phyloP scores from a whole-genome alignment of 1,284 basidiomycete genomes.

The Irpex rosettiformis region DNA sequence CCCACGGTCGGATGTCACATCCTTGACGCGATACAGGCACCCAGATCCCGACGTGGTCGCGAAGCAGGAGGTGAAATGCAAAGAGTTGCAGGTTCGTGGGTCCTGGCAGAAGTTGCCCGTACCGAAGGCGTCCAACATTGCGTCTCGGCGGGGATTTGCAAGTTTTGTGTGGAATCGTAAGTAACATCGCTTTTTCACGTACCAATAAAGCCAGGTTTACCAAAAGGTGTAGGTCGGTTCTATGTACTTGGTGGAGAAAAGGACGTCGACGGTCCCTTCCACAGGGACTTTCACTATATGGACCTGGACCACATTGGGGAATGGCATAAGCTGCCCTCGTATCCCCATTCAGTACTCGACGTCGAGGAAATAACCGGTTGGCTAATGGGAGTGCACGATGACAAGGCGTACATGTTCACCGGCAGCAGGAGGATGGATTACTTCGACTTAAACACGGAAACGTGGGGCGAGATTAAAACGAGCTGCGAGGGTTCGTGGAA shows the following conservation, averaged over 20 bases:
- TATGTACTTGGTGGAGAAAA: conserved; percentile 27
- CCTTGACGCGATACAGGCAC: conserved; percentile 10
- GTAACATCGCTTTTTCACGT: conserved; percentile 5
- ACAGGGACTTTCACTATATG: conserved; percentile 30
- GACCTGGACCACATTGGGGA: conserved; percentile 22
- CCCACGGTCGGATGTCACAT: not conserved
- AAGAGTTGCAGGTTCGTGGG: conserved; percentile 22
- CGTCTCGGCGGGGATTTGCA: conserved; percentile 20
- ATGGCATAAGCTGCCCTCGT: conserved; percentile 32
- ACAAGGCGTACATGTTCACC: conserved; percentile 33
- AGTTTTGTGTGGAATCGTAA: conserved; percentile 22
- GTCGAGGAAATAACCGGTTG: conserved; percentile 20
- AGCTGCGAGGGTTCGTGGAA: conserved; percentile 30
- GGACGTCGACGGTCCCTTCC: conserved; percentile 25
- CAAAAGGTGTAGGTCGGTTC: conserved; percentile 23
- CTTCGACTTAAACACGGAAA: conserved; percentile 31
- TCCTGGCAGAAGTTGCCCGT: conserved; percentile 25
- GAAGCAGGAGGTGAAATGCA: conserved; percentile 10
- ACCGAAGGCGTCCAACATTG: conserved; percentile 15
- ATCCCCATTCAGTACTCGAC: conserved; percentile 21
- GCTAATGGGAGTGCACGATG: conserved; percentile 27
- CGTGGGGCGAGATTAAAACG: conserved; percentile 29
- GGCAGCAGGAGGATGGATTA: conserved; percentile 25
- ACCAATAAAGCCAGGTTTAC: not conserved
- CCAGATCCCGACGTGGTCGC: conserved; percentile 20